Evolutionary conservation across 345 rosid species (phyloP).

Genomic region (Ricinus communis): DNA sequence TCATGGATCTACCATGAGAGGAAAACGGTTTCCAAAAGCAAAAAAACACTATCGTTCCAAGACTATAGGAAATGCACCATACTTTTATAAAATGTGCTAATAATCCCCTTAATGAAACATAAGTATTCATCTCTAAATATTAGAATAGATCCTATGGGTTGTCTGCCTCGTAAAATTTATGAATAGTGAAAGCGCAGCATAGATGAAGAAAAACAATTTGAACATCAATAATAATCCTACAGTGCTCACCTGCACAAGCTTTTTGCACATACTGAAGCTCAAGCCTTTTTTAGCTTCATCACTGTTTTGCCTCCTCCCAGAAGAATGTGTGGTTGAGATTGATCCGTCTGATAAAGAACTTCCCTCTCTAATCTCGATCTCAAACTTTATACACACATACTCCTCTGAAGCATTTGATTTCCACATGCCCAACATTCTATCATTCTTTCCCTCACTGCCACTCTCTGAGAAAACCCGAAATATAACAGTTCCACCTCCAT

Average conservation of each 20-base stretch:
- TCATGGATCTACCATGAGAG: neutral
- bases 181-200: neutral
- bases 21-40: neutral
- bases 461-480: slow-evolving; percentile 56
- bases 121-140: neutral
- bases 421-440: slow-evolving; percentile 51
- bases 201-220: neutral
- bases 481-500: slow-evolving; percentile 54
- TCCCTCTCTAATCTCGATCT: slow-evolving; percentile 58
- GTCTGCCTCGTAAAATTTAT: neutral
- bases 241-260: slow-evolving; percentile 78
- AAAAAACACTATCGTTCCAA: too few species aligned
- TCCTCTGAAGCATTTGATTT: slow-evolving; percentile 48
- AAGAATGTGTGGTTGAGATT: slow-evolving; percentile 29
- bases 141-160: neutral
- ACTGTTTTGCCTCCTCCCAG: slow-evolving; percentile 41
- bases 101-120: neutral
- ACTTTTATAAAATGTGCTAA: neutral
- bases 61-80: too few species aligned
- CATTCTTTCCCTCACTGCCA: slow-evolving; percentile 48
- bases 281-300: slow-evolving; percentile 60
- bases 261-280: slow-evolving; percentile 84
- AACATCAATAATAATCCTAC: neutral
- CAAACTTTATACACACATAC: slow-evolving; percentile 57
- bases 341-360: slow-evolving; percentile 43